These are phyloP conservation scores for Pyricularia sp. DNA, from an alignment of 2,329 filamentous ascomycete species.

Conservation along the genomic window DNA sequence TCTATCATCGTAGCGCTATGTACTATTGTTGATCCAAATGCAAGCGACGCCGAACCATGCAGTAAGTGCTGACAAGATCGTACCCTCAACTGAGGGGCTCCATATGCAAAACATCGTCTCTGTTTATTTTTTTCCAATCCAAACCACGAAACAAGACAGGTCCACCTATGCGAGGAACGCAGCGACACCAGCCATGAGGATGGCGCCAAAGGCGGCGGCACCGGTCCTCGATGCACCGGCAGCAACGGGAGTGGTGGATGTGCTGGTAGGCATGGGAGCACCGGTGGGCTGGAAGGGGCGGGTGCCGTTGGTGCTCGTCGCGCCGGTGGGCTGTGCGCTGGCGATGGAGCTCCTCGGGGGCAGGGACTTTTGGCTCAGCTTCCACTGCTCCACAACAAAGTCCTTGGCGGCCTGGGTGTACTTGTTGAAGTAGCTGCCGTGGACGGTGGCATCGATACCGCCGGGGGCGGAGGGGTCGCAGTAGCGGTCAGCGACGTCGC, in stretches of 20 bases:
- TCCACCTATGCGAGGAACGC: not conserved
- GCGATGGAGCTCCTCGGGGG: not conserved
- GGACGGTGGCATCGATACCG: constrained; percentile 11
- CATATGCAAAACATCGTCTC: not conserved
- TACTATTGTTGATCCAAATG: not conserved
- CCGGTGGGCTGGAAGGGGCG: not conserved
- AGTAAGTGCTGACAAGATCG: not conserved
- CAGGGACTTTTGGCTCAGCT: constrained; percentile 1
- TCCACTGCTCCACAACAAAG: constrained; percentile 13
- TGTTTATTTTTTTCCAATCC: not conserved
- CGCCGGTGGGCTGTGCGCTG: not conserved
- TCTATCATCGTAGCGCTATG: not conserved
- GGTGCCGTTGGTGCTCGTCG: not conserved
- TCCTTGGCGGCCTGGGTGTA: constrained; percentile 14
- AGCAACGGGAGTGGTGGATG: not conserved
- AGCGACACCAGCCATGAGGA: not conserved
- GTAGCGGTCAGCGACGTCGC: constrained; percentile 16
- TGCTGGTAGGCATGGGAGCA: not conserved
- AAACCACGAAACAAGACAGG: not conserved
- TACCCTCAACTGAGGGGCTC: not conserved
- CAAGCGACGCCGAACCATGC: not conserved
- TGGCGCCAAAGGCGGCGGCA: not conserved
- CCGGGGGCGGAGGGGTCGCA: constrained; percentile 11
- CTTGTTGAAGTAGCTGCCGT: constrained; percentile 16
- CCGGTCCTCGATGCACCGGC: not conserved